Evolutionary conservation across 1,139 yeast genomes (phyloP).

Genomic region (Pichia sp.): DNA sequence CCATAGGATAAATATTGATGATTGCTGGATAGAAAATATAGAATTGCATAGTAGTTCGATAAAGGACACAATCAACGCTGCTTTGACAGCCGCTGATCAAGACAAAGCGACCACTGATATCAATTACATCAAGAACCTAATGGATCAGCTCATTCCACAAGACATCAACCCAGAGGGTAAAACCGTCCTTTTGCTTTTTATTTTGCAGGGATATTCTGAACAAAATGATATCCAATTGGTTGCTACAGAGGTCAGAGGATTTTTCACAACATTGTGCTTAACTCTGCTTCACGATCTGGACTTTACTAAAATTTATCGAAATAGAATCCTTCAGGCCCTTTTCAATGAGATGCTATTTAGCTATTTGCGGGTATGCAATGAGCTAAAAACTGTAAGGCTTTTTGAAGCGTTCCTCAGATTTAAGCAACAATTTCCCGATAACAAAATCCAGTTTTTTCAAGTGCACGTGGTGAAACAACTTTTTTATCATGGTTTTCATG

Average conservation of each 20-base stretch:
- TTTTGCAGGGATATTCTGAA: slow-evolving; percentile 3
- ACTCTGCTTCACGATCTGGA: not conserved
- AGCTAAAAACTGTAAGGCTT: slow-evolving; percentile 4
- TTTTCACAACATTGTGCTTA: slow-evolving; percentile 3
- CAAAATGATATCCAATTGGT: not conserved
- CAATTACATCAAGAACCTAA: slow-evolving; percentile 4
- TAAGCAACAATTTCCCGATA: not conserved
- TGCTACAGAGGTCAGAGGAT: slow-evolving; percentile 7
- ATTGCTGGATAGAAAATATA: not conserved
- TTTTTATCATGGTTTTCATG: slow-evolving; percentile 7
- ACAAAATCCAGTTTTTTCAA: slow-evolving; percentile 20
- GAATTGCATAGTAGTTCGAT: not conserved
- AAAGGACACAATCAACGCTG: not conserved
- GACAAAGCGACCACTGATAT: slow-evolving; percentile 7
- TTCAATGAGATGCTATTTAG: slow-evolving; percentile 6
- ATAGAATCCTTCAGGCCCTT: not conserved
- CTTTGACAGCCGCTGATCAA: not conserved
- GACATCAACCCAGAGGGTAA: not conserved
- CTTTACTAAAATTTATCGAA: not conserved
- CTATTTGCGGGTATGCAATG: slow-evolving; percentile 7
- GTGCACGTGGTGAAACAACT: slow-evolving; percentile 17
- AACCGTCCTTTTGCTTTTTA: not conserved
- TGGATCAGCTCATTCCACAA: not conserved
- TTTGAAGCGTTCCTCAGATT: slow-evolving; percentile 7
- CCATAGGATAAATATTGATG: not conserved